phyloP scores from a whole-genome alignment of 495 filamentous ascomycete species.

The Aspergillus cavernicola region DNA sequence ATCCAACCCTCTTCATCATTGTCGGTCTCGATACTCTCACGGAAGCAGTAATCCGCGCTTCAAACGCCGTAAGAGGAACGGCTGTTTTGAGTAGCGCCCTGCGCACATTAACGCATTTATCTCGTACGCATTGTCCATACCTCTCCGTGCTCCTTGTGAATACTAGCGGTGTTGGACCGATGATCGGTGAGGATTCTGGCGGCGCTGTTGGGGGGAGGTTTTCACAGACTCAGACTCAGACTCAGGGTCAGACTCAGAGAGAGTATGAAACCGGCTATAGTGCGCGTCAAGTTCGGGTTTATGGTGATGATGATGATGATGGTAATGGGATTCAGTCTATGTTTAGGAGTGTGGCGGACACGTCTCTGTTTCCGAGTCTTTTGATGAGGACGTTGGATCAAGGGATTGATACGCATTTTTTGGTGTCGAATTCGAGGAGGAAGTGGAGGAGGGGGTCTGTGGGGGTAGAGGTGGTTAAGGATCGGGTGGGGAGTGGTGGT shows the following conservation, averaged over 20 bases:
- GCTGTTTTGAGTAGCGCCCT: slow-evolving; percentile 33
- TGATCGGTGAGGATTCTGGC: background rate
- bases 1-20: slow-evolving; percentile 27
- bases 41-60: slow-evolving; percentile 38
- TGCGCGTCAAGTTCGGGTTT: too few relatives aligned
- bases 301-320: too few relatives aligned
- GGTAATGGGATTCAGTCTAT: slow-evolving; percentile 33
- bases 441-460: slow-evolving; percentile 14
- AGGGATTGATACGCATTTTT: slow-evolving; percentile 39
- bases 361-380: slow-evolving; percentile 31
- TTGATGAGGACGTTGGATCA: slow-evolving; percentile 41
- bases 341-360: slow-evolving; percentile 23
- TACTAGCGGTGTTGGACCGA: slow-evolving; percentile 32
- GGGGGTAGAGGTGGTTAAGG: slow-evolving; percentile 43
- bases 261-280: slow-evolving; percentile 1
- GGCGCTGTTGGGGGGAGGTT: background rate
- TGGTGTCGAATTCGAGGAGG: too few relatives aligned
- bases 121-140: slow-evolving; percentile 24
- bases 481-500: slow-evolving; percentile 31
- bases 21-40: slow-evolving; percentile 39
- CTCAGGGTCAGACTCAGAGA: background rate
- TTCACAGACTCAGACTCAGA: background rate
- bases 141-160: slow-evolving; percentile 41
- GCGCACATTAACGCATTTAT: slow-evolving; percentile 33
- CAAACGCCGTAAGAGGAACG: slow-evolving; percentile 37